A percentile compares a stretch with the other conserved stretches of the same genome.
phyloP scores from a whole-genome alignment of 2,329 filamentous ascomycete species.

The Plenodomus tracheiphilus region DNA sequence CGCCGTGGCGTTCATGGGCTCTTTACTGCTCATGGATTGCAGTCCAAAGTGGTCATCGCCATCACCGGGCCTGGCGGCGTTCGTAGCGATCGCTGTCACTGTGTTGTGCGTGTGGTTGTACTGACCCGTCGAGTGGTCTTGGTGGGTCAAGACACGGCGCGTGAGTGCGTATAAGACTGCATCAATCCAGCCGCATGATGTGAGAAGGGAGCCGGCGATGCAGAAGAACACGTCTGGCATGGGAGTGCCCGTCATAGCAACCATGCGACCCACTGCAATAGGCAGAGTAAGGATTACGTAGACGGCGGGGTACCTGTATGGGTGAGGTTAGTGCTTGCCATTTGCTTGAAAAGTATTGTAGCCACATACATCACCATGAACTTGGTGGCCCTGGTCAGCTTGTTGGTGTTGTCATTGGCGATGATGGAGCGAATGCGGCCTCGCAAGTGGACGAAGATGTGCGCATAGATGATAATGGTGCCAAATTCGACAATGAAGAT shows the following conservation, averaged over 20 bases:
- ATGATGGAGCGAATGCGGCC: constrained; percentile 47
- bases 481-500: constrained; percentile 59
- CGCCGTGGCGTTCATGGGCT: constrained; percentile 18
- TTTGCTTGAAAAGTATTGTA: not conserved
- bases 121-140: constrained; percentile 32
- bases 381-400: constrained; percentile 49
- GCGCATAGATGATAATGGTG: constrained; percentile 53
- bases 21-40: constrained; percentile 33
- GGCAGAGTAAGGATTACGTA: constrained; percentile 70
- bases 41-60: constrained; percentile 30
- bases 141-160: constrained; percentile 43
- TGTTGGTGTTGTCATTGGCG: constrained; percentile 35
- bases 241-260: constrained; percentile 40
- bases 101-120: constrained; percentile 25
- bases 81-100: constrained; percentile 24
- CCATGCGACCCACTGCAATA: constrained; percentile 55
- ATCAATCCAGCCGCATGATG: constrained; percentile 51
- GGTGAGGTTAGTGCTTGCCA: not conserved
- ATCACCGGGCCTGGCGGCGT: constrained; percentile 26
- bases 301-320: constrained; percentile 60
- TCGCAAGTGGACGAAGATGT: constrained; percentile 55
- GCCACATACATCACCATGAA: constrained; percentile 55
- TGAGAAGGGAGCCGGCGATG: constrained; percentile 62
- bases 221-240: constrained; percentile 61
- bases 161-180: constrained; percentile 49